Conservation (phyloP, 2,329 filamentous ascomycete species). For the Aspergillus novoparasiticus region DNA sequence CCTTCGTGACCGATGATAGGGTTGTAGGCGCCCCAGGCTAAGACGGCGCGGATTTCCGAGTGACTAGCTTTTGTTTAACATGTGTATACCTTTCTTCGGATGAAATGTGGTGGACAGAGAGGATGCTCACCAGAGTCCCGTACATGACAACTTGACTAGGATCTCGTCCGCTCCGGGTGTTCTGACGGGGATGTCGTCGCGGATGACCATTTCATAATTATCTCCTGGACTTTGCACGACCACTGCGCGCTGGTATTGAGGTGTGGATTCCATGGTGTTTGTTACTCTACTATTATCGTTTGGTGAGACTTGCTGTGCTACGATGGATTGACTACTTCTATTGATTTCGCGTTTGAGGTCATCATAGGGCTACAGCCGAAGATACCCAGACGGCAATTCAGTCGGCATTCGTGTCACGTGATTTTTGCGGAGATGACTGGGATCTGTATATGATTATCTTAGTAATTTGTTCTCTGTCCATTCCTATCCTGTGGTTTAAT, state of each 20-base stretch:
- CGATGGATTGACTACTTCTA: too few species aligned
- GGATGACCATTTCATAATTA: not conserved
- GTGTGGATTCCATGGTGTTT: not conserved
- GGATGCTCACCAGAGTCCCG: not conserved
- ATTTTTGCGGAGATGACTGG: too few species aligned
- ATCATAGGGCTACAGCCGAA: not conserved
- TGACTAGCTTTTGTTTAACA: not conserved
- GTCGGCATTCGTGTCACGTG: not conserved
- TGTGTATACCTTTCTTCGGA: rapidly evolving
- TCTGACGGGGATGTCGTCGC: not conserved
- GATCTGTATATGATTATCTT: too few species aligned
- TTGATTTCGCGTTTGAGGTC: not conserved
- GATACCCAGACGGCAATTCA: not conserved
- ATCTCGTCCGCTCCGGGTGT: not conserved
- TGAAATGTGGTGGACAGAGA: rapidly evolving
- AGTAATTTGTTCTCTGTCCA: too few species aligned
- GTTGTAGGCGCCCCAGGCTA: not conserved
- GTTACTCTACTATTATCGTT: not conserved
- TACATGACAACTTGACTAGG: not conserved
- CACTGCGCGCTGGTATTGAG: not conserved
- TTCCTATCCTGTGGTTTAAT: too few species aligned
- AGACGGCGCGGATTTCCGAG: not conserved
- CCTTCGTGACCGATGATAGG: not conserved
- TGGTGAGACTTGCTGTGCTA: not conserved
- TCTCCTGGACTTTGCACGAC: not conserved